Conservation (phyloP, 257 asterid species). For the Anisodus tanguticus region DNA sequence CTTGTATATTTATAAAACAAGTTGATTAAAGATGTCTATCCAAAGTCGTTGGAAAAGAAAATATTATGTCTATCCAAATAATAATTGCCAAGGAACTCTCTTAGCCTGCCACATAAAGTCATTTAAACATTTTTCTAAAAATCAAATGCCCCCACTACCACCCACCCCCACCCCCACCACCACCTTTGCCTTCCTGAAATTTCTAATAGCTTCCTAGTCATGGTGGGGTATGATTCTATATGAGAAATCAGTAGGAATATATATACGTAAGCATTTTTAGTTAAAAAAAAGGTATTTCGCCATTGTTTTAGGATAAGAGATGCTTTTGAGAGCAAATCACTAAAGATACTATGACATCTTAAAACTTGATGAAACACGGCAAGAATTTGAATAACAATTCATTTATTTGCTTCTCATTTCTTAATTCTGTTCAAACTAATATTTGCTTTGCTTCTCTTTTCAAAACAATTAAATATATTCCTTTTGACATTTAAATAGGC, state of each 20-base stretch:
- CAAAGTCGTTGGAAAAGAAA: not conserved
- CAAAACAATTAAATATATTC: not conserved
- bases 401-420: slow-evolving; percentile 6
- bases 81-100: no score
- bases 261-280: no score
- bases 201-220: no score
- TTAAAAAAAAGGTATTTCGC: no score
- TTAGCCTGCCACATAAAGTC: not conserved
- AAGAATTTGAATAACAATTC: not conserved
- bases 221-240: no score
- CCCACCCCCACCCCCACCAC: no score
- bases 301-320: not conserved
- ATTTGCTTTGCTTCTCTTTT: not conserved
- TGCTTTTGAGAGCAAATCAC: not conserved
- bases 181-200: no score
- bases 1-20: not conserved
- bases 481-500: not conserved
- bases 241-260: no score
- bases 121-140: not conserved
- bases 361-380: slow-evolving; percentile 12
- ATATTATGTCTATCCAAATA: not conserved
- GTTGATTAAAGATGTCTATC: not conserved
- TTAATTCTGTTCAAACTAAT: slow-evolving; percentile 10
- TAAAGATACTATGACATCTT: not conserved
- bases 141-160: no score